Conservation (phyloP, 257 asterid species). For the Solanum lignicaule region DNA sequence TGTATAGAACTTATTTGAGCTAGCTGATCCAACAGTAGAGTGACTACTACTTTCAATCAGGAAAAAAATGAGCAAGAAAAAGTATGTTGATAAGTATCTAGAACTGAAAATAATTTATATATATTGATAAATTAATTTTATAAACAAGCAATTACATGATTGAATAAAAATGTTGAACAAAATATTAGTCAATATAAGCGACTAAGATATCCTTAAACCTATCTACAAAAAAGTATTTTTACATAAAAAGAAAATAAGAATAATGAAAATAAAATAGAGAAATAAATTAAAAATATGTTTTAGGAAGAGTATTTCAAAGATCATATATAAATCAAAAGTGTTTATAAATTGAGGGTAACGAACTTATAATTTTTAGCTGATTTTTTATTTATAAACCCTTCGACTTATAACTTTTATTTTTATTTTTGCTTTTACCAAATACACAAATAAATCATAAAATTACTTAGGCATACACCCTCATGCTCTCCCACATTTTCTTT, state of each 20-base stretch:
- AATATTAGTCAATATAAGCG: no score
- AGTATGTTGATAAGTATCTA: neutral
- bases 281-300: neutral
- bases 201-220: neutral
- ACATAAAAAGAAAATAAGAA: neutral
- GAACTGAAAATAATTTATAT: neutral
- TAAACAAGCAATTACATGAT: neutral
- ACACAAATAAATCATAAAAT: neutral
- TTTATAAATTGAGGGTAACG: neutral
- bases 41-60: neutral
- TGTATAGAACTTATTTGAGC: neutral
- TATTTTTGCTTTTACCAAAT: no score
- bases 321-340: neutral
- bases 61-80: neutral
- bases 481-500: neutral
- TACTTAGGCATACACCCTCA: neutral
- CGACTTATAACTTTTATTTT: no score
- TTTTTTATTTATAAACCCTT: no score
- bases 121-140: neutral
- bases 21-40: neutral
- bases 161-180: neutral
- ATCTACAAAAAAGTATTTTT: neutral
- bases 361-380: neutral
- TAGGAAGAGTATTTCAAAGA: neutral
- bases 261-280: neutral